These are phyloP conservation scores for Nemania sp. DNA, from an alignment of 2,329 filamentous ascomycete genomes.

Conservation along the genomic window DNA sequence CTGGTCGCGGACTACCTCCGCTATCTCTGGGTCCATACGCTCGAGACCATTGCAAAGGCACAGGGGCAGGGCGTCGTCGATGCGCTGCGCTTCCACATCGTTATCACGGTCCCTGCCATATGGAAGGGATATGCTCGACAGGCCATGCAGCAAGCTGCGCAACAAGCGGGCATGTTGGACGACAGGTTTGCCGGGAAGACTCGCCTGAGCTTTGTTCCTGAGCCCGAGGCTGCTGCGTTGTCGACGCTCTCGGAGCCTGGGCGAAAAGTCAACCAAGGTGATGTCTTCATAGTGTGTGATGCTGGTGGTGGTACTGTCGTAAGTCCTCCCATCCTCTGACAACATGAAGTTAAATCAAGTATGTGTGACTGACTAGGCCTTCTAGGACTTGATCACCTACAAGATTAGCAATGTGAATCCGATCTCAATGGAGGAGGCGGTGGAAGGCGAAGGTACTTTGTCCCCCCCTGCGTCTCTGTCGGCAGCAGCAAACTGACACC, in stretches of 20 bases:
- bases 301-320: slow-evolving; percentile 39
- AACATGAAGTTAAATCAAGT: too few species aligned
- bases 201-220: slow-evolving; percentile 30
- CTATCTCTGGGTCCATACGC: slow-evolving; percentile 34
- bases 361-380: background rate
- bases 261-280: slow-evolving; percentile 5
- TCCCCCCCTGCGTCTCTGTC: too few species aligned
- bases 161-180: slow-evolving; percentile 31
- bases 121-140: slow-evolving; percentile 35
- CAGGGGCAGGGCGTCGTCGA: slow-evolving; percentile 25
- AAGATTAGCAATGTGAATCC: slow-evolving; percentile 9
- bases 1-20: slow-evolving; percentile 35
- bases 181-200: slow-evolving; percentile 26
- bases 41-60: slow-evolving; percentile 26
- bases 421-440: slow-evolving; percentile 2
- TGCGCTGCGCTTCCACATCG: slow-evolving; percentile 26
- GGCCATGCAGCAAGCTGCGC: slow-evolving; percentile 31
- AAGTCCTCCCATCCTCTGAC: background rate
- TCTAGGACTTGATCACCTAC: slow-evolving; percentile 30
- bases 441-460: slow-evolving; percentile 1
- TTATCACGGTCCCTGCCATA: slow-evolving; percentile 38
- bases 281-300: slow-evolving; percentile 32
- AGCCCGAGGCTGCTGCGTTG: slow-evolving; percentile 37
- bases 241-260: slow-evolving; percentile 25
- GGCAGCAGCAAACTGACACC: background rate